Percentiles rank a stretch among this genome's conserved stretches.
These are phyloP conservation scores for Paramecium tetraurelia DNA, from an alignment of 73 alveolate species.

Conservation along the genomic window DNA sequence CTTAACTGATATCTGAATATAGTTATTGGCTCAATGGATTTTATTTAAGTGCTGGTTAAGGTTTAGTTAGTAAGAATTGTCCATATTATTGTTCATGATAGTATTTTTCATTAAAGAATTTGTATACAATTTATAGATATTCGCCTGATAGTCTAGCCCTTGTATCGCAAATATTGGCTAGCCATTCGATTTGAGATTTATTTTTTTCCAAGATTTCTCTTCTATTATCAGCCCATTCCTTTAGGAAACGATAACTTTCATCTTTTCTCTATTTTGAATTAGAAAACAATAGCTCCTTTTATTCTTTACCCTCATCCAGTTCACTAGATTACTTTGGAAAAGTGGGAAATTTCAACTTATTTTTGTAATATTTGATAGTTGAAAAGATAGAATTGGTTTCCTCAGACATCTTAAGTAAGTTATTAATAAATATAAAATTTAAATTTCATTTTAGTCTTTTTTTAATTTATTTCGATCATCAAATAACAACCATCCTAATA, in stretches of 20 bases:
- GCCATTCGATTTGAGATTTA: neutral
- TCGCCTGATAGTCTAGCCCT: neutral
- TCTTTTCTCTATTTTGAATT: conserved; percentile 31
- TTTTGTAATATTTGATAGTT: neutral
- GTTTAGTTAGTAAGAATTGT: neutral
- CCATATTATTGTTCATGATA: conserved; percentile 8
- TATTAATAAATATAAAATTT: neutral
- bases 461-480: too few relatives aligned
- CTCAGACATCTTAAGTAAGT: neutral
- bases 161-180: neutral
- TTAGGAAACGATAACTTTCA: neutral
- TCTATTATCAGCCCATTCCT: conserved; percentile 1
- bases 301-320: neutral
- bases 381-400: neutral
- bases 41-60: neutral
- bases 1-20: neutral
- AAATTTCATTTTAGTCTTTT: neutral
- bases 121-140: neutral
- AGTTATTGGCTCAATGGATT: neutral
- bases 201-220: neutral
- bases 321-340: neutral
- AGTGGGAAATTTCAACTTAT: neutral
- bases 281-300: neutral
- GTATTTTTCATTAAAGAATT: conserved; percentile 11
- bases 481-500: too few relatives aligned